Conservation (phyloP, 768 basidiomycete species). For the Hericium erinaceus region DNA sequence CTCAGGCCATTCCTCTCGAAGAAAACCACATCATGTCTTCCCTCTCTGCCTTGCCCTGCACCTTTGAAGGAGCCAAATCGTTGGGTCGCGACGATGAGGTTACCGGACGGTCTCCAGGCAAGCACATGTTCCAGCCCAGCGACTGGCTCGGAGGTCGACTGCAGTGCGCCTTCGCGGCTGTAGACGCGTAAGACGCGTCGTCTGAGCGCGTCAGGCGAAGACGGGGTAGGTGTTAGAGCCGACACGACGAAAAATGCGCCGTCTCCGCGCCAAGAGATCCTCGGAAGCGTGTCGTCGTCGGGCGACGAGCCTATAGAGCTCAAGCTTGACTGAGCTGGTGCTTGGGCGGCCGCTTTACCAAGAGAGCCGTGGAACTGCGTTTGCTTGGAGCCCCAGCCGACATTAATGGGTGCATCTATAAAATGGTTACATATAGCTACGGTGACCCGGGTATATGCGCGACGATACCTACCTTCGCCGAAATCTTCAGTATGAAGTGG, state of each 20-base stretch:
- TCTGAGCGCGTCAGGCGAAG: conserved; percentile 21
- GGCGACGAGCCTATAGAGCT: conserved; percentile 44
- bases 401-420: conserved; percentile 82
- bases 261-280: conserved; percentile 92
- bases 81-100: conserved; percentile 75
- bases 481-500: conserved; percentile 67
- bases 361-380: conserved; percentile 97
- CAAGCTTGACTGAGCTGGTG: conserved; percentile 24
- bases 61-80: conserved; percentile 66
- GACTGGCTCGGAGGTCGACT: conserved; percentile 78
- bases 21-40: conserved; percentile 80
- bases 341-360: conserved; percentile 75
- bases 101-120: conserved; percentile 85
- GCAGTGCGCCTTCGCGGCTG: conserved; percentile 61
- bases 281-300: conserved; percentile 61
- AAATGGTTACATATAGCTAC: not conserved
- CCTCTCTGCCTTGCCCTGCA: conserved; percentile 55
- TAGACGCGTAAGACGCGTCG: conserved; percentile 66
- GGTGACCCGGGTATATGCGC: not conserved
- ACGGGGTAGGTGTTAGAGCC: conserved; percentile 40
- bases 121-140: conserved; percentile 73
- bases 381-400: conserved; percentile 95
- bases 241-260: conserved; percentile 84
- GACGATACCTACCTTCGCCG: conserved; percentile 59
- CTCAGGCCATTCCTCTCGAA: conserved; percentile 93